phyloP scores from a whole-genome alignment of 2,329 filamentous ascomycete genomes.

The Pseudogymnoascus sp. region DNA sequence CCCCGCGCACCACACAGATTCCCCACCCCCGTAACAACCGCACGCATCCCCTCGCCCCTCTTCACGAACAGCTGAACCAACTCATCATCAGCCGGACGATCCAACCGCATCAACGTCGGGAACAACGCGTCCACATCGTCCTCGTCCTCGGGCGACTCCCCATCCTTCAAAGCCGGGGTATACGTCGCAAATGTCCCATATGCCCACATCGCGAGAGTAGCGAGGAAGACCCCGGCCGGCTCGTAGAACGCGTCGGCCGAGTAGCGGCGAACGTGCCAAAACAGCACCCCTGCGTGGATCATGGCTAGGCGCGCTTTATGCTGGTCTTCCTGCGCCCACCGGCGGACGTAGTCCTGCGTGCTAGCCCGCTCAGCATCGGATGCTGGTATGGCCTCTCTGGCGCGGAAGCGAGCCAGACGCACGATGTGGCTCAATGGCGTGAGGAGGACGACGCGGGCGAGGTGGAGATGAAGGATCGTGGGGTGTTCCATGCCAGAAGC shows the following conservation, averaged over 20 bases:
- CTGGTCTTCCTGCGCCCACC: slow-evolving; percentile 43
- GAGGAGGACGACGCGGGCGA: slow-evolving; percentile 34
- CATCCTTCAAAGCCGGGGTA: not conserved
- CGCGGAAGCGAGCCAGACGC: slow-evolving; percentile 14
- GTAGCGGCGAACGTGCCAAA: slow-evolving; percentile 44
- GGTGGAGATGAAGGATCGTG: slow-evolving; percentile 34
- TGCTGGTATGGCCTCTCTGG: not conserved
- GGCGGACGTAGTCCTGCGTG: slow-evolving; percentile 29
- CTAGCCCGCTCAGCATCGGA: slow-evolving; percentile 20
- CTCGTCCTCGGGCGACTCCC: slow-evolving; percentile 3
- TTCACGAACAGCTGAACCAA: slow-evolving; percentile 47
- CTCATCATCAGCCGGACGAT: slow-evolving; percentile 48
- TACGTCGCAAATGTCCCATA: slow-evolving; percentile 21
- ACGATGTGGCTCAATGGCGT: slow-evolving; percentile 27
- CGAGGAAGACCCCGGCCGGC: slow-evolving; percentile 36
- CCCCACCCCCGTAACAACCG: slow-evolving; percentile 43
- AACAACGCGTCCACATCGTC: slow-evolving; percentile 20
- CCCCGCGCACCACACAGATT: slow-evolving; percentile 35
- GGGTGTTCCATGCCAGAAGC: slow-evolving; percentile 35
- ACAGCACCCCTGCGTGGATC: slow-evolving; percentile 42
- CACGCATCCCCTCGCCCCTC: slow-evolving; percentile 40
- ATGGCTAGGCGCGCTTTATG: slow-evolving; percentile 49
- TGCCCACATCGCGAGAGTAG: slow-evolving; percentile 39
- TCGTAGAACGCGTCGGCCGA: slow-evolving; percentile 40
- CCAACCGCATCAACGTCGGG: slow-evolving; percentile 41